Evolutionary conservation across 2,329 filamentous ascomycete genomes (phyloP), one percentile per base, ranked within the genome.

Genomic region (Canariomyces notabilis): DNA sequence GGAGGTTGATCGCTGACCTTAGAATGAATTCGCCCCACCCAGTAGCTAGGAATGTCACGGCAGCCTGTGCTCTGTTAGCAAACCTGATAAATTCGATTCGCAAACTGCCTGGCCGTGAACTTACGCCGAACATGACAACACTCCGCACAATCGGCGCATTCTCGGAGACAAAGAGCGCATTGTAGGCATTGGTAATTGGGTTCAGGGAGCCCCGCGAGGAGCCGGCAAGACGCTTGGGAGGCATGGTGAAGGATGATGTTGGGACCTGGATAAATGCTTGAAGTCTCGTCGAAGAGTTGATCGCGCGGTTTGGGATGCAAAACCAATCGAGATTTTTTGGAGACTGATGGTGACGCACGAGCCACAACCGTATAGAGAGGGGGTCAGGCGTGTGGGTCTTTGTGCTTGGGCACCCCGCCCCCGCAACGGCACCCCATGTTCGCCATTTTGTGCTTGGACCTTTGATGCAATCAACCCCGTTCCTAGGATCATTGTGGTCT

Each of bases 131-230:
- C 50, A 79, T 66, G 38, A 76, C 65, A 53, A 85, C 64, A 58
- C 80, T 83, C 59, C 76, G 73, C 50, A 84, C 79, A 46, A 84
- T 74, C 49, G 77, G 73, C 29, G 78, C 72, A 63, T 85, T 84
- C 61, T 85, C 81, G 26, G 80, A 66, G 42, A 75, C 73, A 37
- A 78, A 82, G 58, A 84, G 58, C 51, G 76, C 68, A 44, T 75
- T 71, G 66, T 83, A 84, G 48, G 74, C 67, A 43, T 67, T 68
- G 55, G 68, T 67, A 56, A 82, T 57, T 61, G 76, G 71, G 55
- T 79, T 73, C 58, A 72, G 74, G 44, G 69, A 55, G 29, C 49
- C 36, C 42, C 47, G 44, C 29, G 41, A 44, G 36, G n/a, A 22
- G 57, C 78, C 71, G 49, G 71, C 63, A 52, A 74, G 60, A 52